Evolutionary conservation across 176 grass and related monocot species (phyloP).

Genomic region (Aegilops sharonensis): DNA sequence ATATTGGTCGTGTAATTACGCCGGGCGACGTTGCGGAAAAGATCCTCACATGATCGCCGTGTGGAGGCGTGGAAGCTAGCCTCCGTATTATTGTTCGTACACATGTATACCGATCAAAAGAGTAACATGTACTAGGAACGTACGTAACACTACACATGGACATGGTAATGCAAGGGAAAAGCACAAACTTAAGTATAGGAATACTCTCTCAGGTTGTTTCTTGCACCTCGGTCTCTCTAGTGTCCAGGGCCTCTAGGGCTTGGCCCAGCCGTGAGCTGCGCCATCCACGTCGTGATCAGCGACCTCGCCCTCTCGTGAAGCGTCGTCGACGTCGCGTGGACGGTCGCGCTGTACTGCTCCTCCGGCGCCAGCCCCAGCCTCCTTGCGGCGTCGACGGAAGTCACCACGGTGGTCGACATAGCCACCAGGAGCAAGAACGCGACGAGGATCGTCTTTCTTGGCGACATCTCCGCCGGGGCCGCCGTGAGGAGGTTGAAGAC

Average conservation of each 20-base stretch:
- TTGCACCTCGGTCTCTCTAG: conserved; percentile 9
- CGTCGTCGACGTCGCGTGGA: neutral
- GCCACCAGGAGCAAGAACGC: conserved; percentile 33
- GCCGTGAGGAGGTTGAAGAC: conserved; percentile 26
- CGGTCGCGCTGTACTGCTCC: neutral
- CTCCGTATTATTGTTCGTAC: neutral
- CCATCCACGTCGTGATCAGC: conserved; percentile 51
- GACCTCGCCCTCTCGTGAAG: conserved; percentile 59
- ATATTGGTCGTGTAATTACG: too few species aligned
- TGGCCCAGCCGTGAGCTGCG: conserved; percentile 45
- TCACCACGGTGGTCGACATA: conserved; percentile 23
- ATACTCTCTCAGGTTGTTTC: neutral
- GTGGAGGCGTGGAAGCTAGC: neutral
- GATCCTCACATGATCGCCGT: neutral
- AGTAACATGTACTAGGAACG: neutral
- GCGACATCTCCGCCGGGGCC: conserved; percentile 10
- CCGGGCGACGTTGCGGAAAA: neutral
- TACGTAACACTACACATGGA: neutral
- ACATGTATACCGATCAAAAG: neutral
- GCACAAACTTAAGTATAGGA: neutral
- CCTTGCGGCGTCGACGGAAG: conserved; percentile 49
- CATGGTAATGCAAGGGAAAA: neutral
- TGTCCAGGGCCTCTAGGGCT: conserved; percentile 62
- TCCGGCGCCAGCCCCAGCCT: conserved; percentile 10
- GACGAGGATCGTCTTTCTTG: conserved; percentile 21